These are phyloP conservation scores for Jamesozyma rosinii DNA, from an alignment of 805 yeast species.

Conservation along the genomic window DNA sequence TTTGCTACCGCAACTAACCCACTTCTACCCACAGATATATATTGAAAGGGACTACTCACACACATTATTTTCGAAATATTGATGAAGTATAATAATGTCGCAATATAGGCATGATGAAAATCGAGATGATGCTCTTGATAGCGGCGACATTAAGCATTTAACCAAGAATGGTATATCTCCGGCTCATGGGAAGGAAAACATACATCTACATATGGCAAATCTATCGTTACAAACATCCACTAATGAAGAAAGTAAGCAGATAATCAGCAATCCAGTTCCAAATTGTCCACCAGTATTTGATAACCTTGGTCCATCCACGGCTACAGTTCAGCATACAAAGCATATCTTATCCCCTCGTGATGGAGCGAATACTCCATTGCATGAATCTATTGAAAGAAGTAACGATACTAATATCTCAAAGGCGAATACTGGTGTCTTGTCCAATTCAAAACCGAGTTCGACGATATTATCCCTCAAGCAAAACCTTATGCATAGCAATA, in stretches of 20 bases:
- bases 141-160: neutral
- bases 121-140: neutral
- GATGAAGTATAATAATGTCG: too few species aligned
- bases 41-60: too few species aligned
- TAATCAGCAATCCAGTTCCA: neutral
- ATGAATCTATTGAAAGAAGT: neutral
- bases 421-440: neutral
- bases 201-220: conserved; percentile 7
- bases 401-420: neutral
- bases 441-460: conserved; percentile 5
- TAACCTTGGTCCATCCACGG: conserved; percentile 12
- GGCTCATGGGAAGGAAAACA: neutral
- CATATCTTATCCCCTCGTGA: conserved; percentile 7
- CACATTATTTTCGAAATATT: too few species aligned
- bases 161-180: conserved; percentile 2
- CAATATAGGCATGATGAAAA: too few species aligned
- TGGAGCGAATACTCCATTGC: neutral
- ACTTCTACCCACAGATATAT: too few species aligned
- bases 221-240: conserved; percentile 3
- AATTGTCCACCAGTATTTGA: neutral
- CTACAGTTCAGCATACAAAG: conserved; percentile 18
- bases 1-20: too few species aligned
- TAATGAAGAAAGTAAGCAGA: neutral
- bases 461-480: conserved; percentile 20
- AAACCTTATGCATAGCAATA: conserved; percentile 9